Conservation (phyloP, 2,329 filamentous ascomycete genomes). For the Coniochaeta ligniaria region DNA sequence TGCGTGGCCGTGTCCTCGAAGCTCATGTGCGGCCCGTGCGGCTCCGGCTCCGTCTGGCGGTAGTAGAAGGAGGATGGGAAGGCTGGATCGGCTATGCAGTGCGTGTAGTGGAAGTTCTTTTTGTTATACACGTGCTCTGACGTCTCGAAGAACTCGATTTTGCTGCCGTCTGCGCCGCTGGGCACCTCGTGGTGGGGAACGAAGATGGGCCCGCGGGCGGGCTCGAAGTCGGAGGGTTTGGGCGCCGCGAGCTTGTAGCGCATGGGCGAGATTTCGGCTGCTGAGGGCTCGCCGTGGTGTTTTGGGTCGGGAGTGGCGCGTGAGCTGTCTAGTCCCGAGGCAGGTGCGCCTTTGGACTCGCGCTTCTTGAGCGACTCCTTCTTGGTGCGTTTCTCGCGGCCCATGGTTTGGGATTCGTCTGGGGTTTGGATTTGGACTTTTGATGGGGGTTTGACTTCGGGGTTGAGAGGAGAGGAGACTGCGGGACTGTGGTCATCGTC, state of each 20-base stretch:
- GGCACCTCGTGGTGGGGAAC: slow-evolving; percentile 46
- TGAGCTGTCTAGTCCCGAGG: slow-evolving; percentile 37
- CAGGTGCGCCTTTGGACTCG: slow-evolving; percentile 47
- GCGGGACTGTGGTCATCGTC: slow-evolving; percentile 65
- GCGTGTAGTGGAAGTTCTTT: slow-evolving; percentile 77
- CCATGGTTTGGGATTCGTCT: slow-evolving; percentile 27
- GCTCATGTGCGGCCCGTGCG: slow-evolving; percentile 77
- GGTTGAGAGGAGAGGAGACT: slow-evolving; percentile 69
- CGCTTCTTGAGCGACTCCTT: slow-evolving; percentile 64
- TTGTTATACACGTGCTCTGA: slow-evolving; percentile 61
- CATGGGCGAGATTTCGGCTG: slow-evolving; percentile 42
- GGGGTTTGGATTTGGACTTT: slow-evolving; percentile 21
- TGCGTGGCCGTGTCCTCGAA: slow-evolving; percentile 86
- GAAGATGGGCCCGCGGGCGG: slow-evolving; percentile 49
- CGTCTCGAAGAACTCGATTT: slow-evolving; percentile 53
- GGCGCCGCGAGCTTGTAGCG: slow-evolving; percentile 60
- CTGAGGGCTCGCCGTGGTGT: slow-evolving; percentile 26
- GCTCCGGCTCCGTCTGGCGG: slow-evolving; percentile 77
- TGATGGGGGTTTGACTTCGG: slow-evolving; percentile 38
- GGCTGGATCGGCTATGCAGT: slow-evolving; percentile 81
- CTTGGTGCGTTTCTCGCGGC: slow-evolving; percentile 49
- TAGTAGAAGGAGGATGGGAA: slow-evolving; percentile 87
- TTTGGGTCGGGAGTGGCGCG: slow-evolving; percentile 53
- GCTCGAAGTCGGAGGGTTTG: slow-evolving; percentile 54
- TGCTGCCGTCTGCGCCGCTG: slow-evolving; percentile 36